Percentiles rank a stretch among this genome's conserved stretches.
Conservation (phyloP, 2,329 filamentous ascomycete species). For the Teratosphaeria pseudoeucalypti region DNA sequence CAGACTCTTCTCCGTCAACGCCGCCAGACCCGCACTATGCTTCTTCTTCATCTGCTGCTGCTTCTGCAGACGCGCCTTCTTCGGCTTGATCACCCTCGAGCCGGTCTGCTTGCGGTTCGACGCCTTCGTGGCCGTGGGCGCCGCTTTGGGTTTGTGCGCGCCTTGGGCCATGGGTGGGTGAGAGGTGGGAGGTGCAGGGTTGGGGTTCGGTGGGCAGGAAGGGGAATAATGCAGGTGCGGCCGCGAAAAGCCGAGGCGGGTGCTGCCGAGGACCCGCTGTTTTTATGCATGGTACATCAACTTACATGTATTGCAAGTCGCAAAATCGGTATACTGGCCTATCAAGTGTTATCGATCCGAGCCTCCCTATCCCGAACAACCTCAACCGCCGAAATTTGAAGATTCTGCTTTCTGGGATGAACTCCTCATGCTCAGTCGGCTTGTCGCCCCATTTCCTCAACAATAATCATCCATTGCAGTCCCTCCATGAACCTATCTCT, state of each 20-base stretch:
- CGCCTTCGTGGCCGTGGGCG: slow-evolving; percentile 28
- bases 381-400: slow-evolving; percentile 37
- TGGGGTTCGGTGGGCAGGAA: neutral
- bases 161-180: neutral
- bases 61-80: slow-evolving; percentile 50
- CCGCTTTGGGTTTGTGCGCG: slow-evolving; percentile 32
- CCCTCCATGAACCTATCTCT: slow-evolving; percentile 40
- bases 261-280: neutral
- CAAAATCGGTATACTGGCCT: neutral
- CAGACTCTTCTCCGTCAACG: slow-evolving; percentile 56
- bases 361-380: slow-evolving; percentile 41
- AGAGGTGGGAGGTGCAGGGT: neutral
- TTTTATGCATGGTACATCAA: neutral
- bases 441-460: slow-evolving; percentile 8
- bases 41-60: slow-evolving; percentile 58
- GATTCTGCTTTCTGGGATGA: slow-evolving; percentile 46
- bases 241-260: neutral
- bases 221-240: neutral
- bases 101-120: slow-evolving; percentile 34
- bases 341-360: slow-evolving; percentile 8
- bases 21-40: slow-evolving; percentile 50
- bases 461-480: slow-evolving; percentile 36
- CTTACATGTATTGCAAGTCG: neutral
- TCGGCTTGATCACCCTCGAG: slow-evolving; percentile 53
- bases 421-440: slow-evolving; percentile 42